phyloP scores from a whole-genome alignment of 176 grass and related monocot genomes.

The Puccinellia tenuiflora region DNA sequence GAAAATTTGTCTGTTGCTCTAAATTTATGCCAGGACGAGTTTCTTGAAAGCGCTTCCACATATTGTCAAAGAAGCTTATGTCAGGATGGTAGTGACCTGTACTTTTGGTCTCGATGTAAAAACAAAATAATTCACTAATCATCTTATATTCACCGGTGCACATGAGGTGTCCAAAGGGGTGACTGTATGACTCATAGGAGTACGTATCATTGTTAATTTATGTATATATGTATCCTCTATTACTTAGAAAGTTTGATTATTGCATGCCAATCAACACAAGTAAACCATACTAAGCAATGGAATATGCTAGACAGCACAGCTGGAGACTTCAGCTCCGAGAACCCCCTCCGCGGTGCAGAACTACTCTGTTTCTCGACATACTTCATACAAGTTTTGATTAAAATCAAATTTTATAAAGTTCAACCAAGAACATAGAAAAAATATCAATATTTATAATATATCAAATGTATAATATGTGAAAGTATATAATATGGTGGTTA shows the following conservation, averaged over 20 bases:
- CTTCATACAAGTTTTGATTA: too few species aligned
- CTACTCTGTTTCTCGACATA: too few species aligned
- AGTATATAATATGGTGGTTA: too few species aligned
- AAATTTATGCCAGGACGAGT: neutral
- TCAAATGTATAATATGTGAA: too few species aligned
- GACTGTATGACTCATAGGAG: neutral
- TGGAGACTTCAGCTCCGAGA: neutral
- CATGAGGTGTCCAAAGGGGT: neutral
- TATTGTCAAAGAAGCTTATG: neutral
- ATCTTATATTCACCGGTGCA: neutral
- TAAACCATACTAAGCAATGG: neutral
- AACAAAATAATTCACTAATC: neutral
- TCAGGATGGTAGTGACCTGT: neutral
- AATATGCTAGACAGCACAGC: neutral
- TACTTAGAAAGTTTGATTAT: neutral
- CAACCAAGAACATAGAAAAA: too few species aligned
- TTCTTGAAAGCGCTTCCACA: neutral
- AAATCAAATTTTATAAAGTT: too few species aligned
- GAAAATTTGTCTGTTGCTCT: neutral
- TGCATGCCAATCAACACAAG: neutral
- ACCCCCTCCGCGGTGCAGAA: too few species aligned
- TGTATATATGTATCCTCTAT: neutral
- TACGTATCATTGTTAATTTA: neutral
- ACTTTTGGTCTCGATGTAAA: neutral
- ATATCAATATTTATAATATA: too few species aligned